Percentiles rank a stretch among this genome's conserved stretches.
Evolutionary conservation across 306 rosid species (phyloP).

Genomic region (Dalbergia cultrata): DNA sequence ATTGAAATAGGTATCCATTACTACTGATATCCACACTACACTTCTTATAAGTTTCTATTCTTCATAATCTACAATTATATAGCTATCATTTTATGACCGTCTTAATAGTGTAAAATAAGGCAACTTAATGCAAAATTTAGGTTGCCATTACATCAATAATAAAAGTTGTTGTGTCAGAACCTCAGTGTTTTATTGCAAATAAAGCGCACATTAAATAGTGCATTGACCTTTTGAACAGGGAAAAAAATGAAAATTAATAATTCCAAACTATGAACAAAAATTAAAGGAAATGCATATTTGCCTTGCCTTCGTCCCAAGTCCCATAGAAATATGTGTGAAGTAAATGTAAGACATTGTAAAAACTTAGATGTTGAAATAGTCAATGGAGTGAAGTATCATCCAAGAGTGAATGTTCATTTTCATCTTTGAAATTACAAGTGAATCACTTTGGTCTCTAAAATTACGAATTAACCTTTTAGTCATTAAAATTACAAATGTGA

Average conservation of each 20-base stretch:
- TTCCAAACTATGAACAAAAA: conserved; percentile 2
- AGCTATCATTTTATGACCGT: neutral
- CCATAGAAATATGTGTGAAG: neutral
- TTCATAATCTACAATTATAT: neutral
- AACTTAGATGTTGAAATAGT: neutral
- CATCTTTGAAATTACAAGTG: too few relatives aligned
- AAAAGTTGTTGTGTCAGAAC: neutral
- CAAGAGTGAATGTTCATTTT: neutral
- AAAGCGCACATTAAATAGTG: conserved; percentile 9
- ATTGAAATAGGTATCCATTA: neutral
- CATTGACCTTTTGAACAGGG: neutral
- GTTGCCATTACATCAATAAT: conserved; percentile 5
- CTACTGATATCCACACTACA: conserved; percentile 17
- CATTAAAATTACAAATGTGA: too few relatives aligned
- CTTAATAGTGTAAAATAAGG: neutral
- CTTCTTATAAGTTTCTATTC: conserved; percentile 11
- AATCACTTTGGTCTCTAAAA: too few relatives aligned
- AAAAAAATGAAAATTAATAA: conserved; percentile 16
- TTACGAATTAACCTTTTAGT: too few relatives aligned
- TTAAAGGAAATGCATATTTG: neutral
- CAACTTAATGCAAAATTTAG: neutral
- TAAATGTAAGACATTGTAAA: conserved; percentile 20
- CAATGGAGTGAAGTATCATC: neutral
- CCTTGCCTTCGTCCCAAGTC: neutral
- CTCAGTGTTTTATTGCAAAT: neutral